Evolutionary conservation across 176 grass and related monocot species (phyloP).

Genomic region (Avena insularis): DNA sequence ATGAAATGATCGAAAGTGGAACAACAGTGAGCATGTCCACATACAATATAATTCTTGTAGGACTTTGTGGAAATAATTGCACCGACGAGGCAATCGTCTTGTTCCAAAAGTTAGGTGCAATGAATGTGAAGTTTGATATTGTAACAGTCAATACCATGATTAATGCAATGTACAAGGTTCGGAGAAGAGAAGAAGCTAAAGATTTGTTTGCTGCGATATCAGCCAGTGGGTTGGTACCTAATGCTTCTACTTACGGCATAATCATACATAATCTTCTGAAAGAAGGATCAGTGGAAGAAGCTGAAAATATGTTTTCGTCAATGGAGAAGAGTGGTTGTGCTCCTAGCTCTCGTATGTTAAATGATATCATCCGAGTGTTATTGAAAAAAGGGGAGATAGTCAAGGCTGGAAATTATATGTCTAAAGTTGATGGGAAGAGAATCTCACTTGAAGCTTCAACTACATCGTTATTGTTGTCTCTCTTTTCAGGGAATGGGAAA

Average conservation of each 20-base stretch:
- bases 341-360: not conserved
- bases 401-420: conserved; percentile 5
- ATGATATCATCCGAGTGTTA: not conserved
- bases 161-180: not conserved
- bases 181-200: not conserved
- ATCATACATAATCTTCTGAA: not conserved
- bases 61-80: too few relatives aligned
- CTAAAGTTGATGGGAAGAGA: not conserved
- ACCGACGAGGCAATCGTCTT: too few relatives aligned
- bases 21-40: too few relatives aligned
- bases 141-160: not conserved
- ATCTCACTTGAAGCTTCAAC: conserved; percentile 19
- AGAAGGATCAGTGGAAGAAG: not conserved
- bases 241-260: not conserved
- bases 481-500: not conserved
- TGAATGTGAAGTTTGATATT: not conserved
- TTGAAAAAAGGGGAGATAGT: not conserved
- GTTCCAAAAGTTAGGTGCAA: not conserved
- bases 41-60: too few relatives aligned
- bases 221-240: not conserved
- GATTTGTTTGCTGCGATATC: not conserved
- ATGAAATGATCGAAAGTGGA: too few relatives aligned
- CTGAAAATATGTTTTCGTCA: not conserved
- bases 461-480: not conserved
- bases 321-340: not conserved